Conservation (phyloP, 257 asterid genomes). For the Cruciata laevipes region DNA sequence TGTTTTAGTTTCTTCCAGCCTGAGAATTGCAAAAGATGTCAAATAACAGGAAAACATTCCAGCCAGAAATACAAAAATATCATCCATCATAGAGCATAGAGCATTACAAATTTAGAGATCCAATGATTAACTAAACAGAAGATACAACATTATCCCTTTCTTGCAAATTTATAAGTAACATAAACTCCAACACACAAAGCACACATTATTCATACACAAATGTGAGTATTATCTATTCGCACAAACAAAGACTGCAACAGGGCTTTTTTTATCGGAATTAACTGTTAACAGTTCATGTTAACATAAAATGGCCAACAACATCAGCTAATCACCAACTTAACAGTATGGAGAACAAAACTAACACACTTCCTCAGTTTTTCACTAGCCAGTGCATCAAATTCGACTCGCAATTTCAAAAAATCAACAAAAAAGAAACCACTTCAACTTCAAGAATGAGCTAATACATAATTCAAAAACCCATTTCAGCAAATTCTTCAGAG, state of each 20-base stretch:
- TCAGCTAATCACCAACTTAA: background rate
- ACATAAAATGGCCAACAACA: background rate
- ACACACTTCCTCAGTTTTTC: background rate
- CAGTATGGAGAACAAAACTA: background rate
- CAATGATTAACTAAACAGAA: background rate
- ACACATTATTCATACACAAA: background rate
- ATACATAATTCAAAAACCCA: background rate
- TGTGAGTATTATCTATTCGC: background rate
- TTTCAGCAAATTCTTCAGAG: background rate
- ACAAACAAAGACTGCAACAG: background rate
- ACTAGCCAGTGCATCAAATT: background rate
- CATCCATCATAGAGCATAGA: too few species aligned
- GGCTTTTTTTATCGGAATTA: background rate
- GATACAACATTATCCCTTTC: background rate
- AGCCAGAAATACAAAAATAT: background rate
- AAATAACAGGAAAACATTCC: constrained; percentile 8
- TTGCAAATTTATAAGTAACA: background rate
- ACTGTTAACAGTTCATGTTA: background rate
- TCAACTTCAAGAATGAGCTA: background rate
- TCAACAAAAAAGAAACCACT: background rate
- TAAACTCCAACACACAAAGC: background rate
- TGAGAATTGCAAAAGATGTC: constrained; percentile 24
- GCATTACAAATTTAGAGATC: background rate
- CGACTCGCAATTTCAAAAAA: background rate
- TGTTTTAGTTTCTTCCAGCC: constrained; percentile 45